Conservation (phyloP, 495 filamentous ascomycete species). For the Chaetomidium leptoderma region DNA sequence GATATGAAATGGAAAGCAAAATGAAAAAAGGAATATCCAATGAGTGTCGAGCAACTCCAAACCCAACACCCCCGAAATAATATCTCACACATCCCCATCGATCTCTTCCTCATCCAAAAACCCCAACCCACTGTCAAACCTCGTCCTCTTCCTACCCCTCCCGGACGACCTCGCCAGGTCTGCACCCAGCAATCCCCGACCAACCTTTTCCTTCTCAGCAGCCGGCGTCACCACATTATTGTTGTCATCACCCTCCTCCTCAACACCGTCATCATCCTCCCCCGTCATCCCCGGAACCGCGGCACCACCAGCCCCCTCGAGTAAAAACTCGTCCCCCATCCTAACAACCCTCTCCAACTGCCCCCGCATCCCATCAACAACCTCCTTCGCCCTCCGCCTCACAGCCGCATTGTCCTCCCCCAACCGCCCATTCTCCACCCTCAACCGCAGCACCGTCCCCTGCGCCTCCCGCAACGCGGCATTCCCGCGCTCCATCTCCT, state of each 20-base stretch:
- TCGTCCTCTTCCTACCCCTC: conserved; percentile 41
- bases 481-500: conserved; percentile 37
- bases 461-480: conserved; percentile 36
- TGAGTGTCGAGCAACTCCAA: no score
- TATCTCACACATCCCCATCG: conserved; percentile 4
- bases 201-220: not conserved
- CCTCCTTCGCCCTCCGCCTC: conserved; percentile 44
- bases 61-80: not conserved
- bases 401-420: conserved; percentile 38
- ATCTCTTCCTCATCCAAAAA: conserved; percentile 59
- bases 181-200: conserved; percentile 29
- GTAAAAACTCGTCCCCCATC: conserved; percentile 38
- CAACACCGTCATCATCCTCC: conserved; percentile 1
- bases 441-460: conserved; percentile 33
- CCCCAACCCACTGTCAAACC: conserved; percentile 60
- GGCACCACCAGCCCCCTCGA: not conserved
- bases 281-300: not conserved
- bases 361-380: conserved; percentile 49
- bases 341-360: conserved; percentile 40
- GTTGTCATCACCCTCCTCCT: not conserved
- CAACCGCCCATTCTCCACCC: conserved; percentile 31
- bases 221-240: not conserved
- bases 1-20: not conserved
- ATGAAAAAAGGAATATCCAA: not conserved
- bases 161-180: conserved; percentile 27